phyloP scores from a whole-genome alignment of 176 grass and related monocot genomes.

The Cymbopogon citratus region DNA sequence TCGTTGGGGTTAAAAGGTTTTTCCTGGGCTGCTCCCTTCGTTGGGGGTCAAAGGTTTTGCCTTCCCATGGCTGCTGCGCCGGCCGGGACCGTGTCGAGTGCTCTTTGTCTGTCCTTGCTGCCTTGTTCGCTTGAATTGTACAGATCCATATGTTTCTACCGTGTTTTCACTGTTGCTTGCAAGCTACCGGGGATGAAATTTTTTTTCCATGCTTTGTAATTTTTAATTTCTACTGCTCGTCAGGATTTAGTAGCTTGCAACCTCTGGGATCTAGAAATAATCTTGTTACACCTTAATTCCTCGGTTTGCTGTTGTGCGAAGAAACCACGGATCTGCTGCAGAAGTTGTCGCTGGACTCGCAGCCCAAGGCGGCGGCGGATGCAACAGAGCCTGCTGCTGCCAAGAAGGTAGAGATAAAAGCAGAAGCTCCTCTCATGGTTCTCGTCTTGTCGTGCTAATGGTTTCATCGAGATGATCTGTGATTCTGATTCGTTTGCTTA shows the following conservation, averaged over 20 bases:
- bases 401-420: conserved; percentile 38
- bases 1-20: background rate
- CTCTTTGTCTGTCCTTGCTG: conserved; percentile 4
- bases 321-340: conserved; percentile 81
- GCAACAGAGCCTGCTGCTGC: conserved; percentile 24
- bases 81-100: background rate
- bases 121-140: background rate
- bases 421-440: background rate
- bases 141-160: conserved; percentile 31
- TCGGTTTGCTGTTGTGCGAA: conserved; percentile 17
- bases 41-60: background rate
- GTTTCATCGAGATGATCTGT: background rate
- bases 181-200: background rate
- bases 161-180: background rate
- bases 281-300: conserved; percentile 37
- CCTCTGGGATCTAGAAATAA: conserved; percentile 1
- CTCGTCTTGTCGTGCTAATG: background rate
- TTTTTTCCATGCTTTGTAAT: background rate
- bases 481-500: background rate
- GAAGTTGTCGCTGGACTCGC: conserved; percentile 64
- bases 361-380: conserved; percentile 36
- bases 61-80: background rate
- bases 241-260: background rate
- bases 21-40: background rate
- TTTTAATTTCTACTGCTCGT: background rate